Conservation (phyloP, 306 rosid species). For the Cicer chorassanicum region DNA sequence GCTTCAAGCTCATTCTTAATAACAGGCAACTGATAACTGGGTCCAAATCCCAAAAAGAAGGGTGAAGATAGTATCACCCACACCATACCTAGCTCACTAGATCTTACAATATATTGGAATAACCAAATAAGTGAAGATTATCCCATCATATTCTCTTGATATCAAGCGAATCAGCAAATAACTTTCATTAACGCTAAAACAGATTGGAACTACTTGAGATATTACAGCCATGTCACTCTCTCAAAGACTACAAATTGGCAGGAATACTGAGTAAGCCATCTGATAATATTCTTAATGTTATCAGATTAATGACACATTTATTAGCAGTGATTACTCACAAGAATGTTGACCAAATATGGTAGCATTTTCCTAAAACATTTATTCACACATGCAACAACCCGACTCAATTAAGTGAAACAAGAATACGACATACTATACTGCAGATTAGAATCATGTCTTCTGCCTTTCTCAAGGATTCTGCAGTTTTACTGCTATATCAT, state of each 20-base stretch:
- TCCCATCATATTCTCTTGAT: not conserved
- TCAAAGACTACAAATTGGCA: not conserved
- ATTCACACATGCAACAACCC: constrained; percentile 2
- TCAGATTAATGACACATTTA: not conserved
- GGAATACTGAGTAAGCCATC: not conserved
- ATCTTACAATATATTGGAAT: not conserved
- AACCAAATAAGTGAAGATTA: not conserved
- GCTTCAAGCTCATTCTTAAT: constrained; percentile 16
- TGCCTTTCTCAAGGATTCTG: not conserved
- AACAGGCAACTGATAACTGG: not conserved
- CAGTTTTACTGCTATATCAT: constrained; percentile 1
- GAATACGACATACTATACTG: not conserved
- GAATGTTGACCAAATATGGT: constrained; percentile 5
- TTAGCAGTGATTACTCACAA: constrained; percentile 1
- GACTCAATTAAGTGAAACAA: not conserved
- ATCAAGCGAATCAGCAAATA: not conserved
- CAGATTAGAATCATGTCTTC: constrained; percentile 6
- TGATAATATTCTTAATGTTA: not conserved
- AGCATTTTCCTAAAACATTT: not conserved
- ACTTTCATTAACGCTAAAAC: not conserved
- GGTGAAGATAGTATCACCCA: not conserved
- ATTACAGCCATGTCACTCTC: not conserved
- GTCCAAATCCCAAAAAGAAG: not conserved
- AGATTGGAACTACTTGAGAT: constrained; percentile 12
- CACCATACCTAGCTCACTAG: not conserved